A percentile compares a stretch with the other conserved stretches of the same genome.
These are phyloP conservation scores for Rhinocladiella mackenziei DNA, from an alignment of 2,329 filamentous ascomycete genomes.

Conservation along the genomic window DNA sequence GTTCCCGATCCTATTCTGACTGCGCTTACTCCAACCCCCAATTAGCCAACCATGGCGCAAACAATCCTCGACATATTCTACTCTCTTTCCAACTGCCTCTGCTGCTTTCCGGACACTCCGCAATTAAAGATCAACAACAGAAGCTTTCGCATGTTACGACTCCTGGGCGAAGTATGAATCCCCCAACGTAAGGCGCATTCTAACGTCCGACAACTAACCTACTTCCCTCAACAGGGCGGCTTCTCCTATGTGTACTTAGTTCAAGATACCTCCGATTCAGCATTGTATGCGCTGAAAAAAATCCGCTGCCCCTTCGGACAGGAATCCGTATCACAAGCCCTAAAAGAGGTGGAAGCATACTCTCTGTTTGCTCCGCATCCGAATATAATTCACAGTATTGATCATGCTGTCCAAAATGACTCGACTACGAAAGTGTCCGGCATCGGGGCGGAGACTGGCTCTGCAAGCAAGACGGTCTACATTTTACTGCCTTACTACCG, in stretches of 20 bases:
- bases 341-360: conserved; percentile 97
- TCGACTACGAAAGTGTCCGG: conserved; percentile 53
- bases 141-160: conserved; percentile 90
- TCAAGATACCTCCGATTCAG: conserved; percentile 72
- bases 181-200: conserved; percentile 12
- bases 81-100: conserved; percentile 89
- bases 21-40: neutral
- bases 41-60: conserved; percentile 61
- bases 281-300: conserved; percentile 94
- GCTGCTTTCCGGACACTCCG: conserved; percentile 90
- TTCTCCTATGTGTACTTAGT: conserved; percentile 99
- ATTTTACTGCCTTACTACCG: conserved; percentile 94
- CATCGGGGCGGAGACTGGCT: conserved; percentile 48
- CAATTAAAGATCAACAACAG: conserved; percentile 92
- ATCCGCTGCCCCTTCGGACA: conserved; percentile 97
- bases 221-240: conserved; percentile 62
- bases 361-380: conserved; percentile 76
- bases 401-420: conserved; percentile 77
- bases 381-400: conserved; percentile 81
- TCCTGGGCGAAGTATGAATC: conserved; percentile 74
- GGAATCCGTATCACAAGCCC: conserved; percentile 88
- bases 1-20: neutral
- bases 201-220: neutral
- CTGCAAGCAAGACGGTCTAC: conserved; percentile 86
- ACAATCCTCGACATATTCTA: conserved; percentile 85